A percentile compares a stretch with the other conserved stretches of the same genome.
phyloP scores from a whole-genome alignment of 441 rosid genomes.

The Erysimum cheiri region DNA sequence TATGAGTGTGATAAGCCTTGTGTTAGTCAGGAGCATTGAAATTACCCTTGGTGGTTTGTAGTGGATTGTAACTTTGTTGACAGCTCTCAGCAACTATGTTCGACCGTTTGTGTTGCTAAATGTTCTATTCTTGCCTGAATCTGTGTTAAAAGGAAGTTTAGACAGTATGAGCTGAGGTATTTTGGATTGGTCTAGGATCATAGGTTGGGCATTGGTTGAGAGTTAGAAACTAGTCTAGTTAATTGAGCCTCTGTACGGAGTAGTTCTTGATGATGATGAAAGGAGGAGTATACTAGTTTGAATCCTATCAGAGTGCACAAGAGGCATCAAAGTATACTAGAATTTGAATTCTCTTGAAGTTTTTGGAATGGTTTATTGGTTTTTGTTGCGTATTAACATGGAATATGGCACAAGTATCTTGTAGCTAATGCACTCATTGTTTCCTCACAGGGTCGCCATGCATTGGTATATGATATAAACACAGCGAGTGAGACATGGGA shows the following conservation, averaged over 20 bases:
- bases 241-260: constrained; percentile 18
- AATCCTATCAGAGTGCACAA: neutral
- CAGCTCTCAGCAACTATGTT: neutral
- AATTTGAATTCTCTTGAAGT: constrained; percentile 1
- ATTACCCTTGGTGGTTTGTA: constrained; percentile 4
- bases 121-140: too few relatives aligned
- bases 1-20: too few relatives aligned
- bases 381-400: neutral
- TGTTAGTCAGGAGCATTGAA: neutral
- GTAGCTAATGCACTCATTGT: constrained; percentile 12
- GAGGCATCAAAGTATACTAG: neutral
- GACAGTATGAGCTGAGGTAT: neutral
- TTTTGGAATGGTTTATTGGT: neutral
- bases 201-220: neutral
- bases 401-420: neutral
- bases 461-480: constrained; percentile 78
- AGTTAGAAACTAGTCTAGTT: neutral
- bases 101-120: too few relatives aligned
- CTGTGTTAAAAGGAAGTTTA: neutral
- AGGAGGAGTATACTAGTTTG: constrained; percentile 1
- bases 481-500: constrained; percentile 83
- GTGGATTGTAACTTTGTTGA: neutral
- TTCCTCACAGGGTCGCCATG: constrained; percentile 75
- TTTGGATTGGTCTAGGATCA: neutral
- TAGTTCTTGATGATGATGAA: constrained; percentile 13